Conservation (phyloP, 2,329 filamentous ascomycete genomes). For the Stagonosporopsis rhizophila region DNA sequence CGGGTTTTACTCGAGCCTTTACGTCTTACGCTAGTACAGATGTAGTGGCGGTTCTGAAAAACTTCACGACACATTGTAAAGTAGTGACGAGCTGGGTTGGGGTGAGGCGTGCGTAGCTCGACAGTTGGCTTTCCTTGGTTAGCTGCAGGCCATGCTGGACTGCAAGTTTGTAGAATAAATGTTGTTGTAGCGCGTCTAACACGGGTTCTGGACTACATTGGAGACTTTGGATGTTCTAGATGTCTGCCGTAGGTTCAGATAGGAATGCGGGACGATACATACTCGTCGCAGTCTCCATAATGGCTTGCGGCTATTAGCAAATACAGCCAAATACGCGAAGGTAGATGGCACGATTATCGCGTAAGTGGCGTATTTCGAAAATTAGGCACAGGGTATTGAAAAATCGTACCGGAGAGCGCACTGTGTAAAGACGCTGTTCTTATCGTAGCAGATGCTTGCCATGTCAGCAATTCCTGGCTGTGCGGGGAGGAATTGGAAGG, state of each 20-base stretch:
- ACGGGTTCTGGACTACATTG: slow-evolving; percentile 1
- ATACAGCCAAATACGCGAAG: not conserved
- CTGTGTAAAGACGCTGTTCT: not conserved
- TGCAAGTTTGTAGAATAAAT: too few species aligned
- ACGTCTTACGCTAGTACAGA: too few species aligned
- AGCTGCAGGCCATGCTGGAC: not conserved
- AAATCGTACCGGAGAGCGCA: not conserved
- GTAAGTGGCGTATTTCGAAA: slow-evolving; percentile 7
- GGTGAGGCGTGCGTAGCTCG: not conserved
- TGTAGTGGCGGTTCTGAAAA: too few species aligned
- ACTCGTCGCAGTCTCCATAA: slow-evolving; percentile 5
- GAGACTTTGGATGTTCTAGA: slow-evolving; percentile 3
- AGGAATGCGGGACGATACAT: slow-evolving; percentile 5
- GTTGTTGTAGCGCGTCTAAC: not conserved
- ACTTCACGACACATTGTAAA: too few species aligned
- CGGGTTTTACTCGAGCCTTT: too few species aligned
- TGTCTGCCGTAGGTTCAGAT: not conserved
- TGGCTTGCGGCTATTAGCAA: slow-evolving; percentile 1
- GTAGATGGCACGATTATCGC: slow-evolving; percentile 5
- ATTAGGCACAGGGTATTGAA: not conserved
- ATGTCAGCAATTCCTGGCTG: not conserved
- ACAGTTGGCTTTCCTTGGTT: not conserved
- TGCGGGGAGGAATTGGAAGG: not conserved
- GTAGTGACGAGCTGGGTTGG: not conserved
- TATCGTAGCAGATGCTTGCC: not conserved